phyloP scores from a whole-genome alignment of 2,329 filamentous ascomycete species.

The Corynespora cassiicola region DNA sequence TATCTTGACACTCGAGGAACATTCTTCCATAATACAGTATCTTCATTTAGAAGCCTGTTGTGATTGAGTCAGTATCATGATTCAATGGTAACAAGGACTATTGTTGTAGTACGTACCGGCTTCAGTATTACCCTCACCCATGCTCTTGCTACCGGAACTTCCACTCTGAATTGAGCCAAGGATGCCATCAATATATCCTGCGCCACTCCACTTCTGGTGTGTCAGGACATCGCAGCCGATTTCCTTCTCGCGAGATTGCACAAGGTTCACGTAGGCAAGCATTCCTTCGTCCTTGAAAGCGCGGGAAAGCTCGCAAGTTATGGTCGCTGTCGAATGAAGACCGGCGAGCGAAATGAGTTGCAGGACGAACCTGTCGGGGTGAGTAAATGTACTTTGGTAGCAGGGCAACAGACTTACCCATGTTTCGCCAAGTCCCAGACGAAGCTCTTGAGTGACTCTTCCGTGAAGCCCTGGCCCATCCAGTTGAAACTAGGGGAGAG shows the following conservation, averaged over 20 bases:
- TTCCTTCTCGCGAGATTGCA: slow-evolving; percentile 90
- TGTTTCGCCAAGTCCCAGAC: slow-evolving; percentile 96
- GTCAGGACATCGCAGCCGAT: slow-evolving; percentile 90
- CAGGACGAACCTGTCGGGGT: slow-evolving; percentile 59
- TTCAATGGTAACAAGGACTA: no score
- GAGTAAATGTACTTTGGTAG: slow-evolving; percentile 16
- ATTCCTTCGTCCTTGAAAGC: slow-evolving; percentile 91
- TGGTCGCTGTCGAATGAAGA: slow-evolving; percentile 68
- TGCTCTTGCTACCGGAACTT: slow-evolving; percentile 86
- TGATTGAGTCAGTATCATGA: not conserved
- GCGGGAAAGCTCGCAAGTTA: slow-evolving; percentile 76
- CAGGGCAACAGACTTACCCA: slow-evolving; percentile 66
- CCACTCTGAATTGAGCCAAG: slow-evolving; percentile 90
- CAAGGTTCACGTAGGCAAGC: slow-evolving; percentile 94
- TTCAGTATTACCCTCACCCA: slow-evolving; percentile 95
- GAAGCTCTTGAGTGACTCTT: slow-evolving; percentile 83
- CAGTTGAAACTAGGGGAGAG: slow-evolving; percentile 97
- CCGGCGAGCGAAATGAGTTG: slow-evolving; percentile 71
- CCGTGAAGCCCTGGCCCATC: slow-evolving; percentile 92
- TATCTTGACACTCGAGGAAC: no score
- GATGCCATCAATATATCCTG: slow-evolving; percentile 84
- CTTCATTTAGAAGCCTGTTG: no score
- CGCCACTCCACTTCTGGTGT: slow-evolving; percentile 85
- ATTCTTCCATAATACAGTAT: no score
- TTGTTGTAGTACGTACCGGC: slow-evolving; percentile 40